These are phyloP conservation scores for Russula lepida DNA, from an alignment of 768 basidiomycete species.

Conservation along the genomic window DNA sequence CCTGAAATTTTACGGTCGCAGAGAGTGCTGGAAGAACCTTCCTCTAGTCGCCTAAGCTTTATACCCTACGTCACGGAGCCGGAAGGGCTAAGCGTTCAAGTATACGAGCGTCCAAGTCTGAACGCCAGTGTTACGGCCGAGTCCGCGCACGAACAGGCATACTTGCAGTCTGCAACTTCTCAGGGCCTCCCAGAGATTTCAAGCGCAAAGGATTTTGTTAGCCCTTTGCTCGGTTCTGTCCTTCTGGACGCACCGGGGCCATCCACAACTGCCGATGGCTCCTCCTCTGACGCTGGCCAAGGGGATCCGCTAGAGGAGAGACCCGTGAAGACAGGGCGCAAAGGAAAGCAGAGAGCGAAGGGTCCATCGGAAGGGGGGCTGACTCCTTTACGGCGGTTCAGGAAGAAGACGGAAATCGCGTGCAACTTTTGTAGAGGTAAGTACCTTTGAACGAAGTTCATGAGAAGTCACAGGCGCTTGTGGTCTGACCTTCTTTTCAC, in stretches of 20 bases:
- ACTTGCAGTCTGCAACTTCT: neutral
- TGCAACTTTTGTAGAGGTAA: constrained; percentile 75
- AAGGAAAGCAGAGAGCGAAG: constrained; percentile 14
- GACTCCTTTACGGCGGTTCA: constrained; percentile 17
- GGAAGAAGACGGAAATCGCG: constrained; percentile 50
- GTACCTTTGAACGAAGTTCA: constrained; percentile 20
- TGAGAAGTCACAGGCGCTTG: constrained; percentile 4
- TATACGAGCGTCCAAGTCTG: neutral
- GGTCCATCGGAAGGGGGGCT: neutral
- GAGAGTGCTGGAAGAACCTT: constrained; percentile 10
- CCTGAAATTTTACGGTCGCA: constrained; percentile 3
- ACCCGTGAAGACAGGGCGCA: neutral
- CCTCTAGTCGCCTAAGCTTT: constrained; percentile 10
- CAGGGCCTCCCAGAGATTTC: neutral
- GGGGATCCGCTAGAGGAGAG: constrained; percentile 6
- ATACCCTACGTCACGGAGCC: constrained; percentile 10
- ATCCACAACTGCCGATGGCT: constrained; percentile 7
- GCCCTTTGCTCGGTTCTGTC: constrained; percentile 10
- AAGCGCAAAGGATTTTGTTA: constrained; percentile 3
- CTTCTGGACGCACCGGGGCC: constrained; percentile 2
- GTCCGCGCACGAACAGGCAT: neutral
- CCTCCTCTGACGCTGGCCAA: constrained; percentile 13
- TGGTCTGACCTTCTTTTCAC: constrained; percentile 4
- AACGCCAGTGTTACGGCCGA: neutral
- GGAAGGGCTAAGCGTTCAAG: neutral